phyloP scores from a whole-genome alignment of 2,329 filamentous ascomycete genomes.

The Aspergillus brasiliensis region DNA sequence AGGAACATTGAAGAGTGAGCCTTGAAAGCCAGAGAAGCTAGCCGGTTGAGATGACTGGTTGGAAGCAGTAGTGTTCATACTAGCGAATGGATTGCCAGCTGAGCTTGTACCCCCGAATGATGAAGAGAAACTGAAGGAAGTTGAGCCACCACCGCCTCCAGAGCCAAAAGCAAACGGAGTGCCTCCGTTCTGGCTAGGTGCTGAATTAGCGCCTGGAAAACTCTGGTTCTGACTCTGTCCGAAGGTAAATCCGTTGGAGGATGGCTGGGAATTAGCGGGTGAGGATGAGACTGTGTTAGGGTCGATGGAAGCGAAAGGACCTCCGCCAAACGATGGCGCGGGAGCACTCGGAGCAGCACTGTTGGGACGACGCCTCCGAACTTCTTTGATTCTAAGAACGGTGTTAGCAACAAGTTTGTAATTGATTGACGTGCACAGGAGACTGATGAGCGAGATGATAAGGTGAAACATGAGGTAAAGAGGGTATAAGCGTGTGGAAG shows the following conservation, averaged over 20 bases:
- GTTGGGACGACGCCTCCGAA: conserved; percentile 29
- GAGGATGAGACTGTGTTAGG: conserved; percentile 32
- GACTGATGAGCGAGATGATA: not conserved
- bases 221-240: conserved; percentile 41
- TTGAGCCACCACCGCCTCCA: conserved; percentile 21
- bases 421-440: not conserved
- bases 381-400: conserved; percentile 25
- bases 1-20: conserved; percentile 35
- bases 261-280: conserved; percentile 18
- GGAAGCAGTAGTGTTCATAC: conserved; percentile 24
- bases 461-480: not conserved
- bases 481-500: not conserved
- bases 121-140: conserved; percentile 37
- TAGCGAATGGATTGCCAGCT: conserved; percentile 41
- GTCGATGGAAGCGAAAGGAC: conserved; percentile 33
- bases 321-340: conserved; percentile 23
- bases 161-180: conserved; percentile 35
- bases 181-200: conserved; percentile 27
- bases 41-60: conserved; percentile 20
- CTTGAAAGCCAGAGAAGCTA: conserved; percentile 35
- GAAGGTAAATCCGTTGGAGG: conserved; percentile 37
- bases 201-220: conserved; percentile 33
- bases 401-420: conserved; percentile 10
- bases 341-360: conserved; percentile 21
- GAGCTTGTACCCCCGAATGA: conserved; percentile 23